Conservation (phyloP, 768 basidiomycete species). For the Lactifluus echinatus region DNA sequence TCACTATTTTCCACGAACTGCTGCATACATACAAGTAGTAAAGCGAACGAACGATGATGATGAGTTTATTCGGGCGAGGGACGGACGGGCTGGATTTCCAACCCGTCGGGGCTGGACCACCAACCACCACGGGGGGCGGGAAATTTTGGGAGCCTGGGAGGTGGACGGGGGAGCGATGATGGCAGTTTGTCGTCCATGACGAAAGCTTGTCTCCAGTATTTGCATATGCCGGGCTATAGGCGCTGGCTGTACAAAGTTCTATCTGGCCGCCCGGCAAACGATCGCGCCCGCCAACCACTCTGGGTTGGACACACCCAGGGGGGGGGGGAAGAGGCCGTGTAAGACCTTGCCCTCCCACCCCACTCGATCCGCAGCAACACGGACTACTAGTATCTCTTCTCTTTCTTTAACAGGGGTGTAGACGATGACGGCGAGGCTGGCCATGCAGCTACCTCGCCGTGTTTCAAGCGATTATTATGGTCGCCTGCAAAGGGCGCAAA, state of each 20-base stretch:
- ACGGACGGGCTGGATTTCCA: not conserved
- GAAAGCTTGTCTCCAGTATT: conserved; percentile 4
- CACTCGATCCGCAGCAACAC: conserved; percentile 7
- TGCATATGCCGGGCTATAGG: conserved; percentile 3
- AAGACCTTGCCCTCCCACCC: not conserved
- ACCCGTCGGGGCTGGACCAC: not conserved
- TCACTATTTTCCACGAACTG: too few relatives aligned
- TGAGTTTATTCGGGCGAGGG: not conserved
- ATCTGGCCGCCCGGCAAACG: conserved; percentile 2
- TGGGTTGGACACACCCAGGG: not conserved
- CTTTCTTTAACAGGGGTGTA: not conserved
- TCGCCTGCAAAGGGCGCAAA: not conserved
- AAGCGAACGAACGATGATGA: not conserved
- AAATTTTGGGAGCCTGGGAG: too few relatives aligned
- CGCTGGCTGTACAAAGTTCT: not conserved
- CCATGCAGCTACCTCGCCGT: conserved; percentile 7
- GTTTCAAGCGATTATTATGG: not conserved
- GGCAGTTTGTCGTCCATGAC: not conserved
- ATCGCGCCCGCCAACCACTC: conserved; percentile 14
- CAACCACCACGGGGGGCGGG: not conserved
- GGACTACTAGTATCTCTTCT: too few relatives aligned
- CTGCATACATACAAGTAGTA: too few relatives aligned
- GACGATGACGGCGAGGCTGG: conserved; percentile 2
- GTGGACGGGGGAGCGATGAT: not conserved
- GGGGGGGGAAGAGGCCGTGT: conserved; percentile 1